Conservation (phyloP, 352 stramenopile species). For the Pythium coloratum region DNA sequence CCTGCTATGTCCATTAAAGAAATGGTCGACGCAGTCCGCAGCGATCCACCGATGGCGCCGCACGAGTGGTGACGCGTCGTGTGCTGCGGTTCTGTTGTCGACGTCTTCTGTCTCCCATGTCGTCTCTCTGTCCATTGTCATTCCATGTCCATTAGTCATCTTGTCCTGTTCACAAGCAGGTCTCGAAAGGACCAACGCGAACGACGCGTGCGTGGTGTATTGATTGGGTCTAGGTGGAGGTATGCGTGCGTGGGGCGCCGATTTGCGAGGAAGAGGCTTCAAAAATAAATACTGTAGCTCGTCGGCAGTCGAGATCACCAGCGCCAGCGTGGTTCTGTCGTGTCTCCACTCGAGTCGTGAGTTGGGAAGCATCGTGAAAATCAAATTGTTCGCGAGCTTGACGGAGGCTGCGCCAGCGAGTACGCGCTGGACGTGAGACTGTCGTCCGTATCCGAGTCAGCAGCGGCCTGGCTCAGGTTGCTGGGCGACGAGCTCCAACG, state of each 20-base stretch:
- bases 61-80: conserved; percentile 11
- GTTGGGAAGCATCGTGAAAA: neutral
- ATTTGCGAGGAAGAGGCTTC: neutral
- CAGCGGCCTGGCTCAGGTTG: conserved; percentile 5
- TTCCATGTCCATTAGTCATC: neutral
- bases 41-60: conserved; percentile 11
- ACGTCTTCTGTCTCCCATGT: conserved; percentile 24
- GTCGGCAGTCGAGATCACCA: neutral
- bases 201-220: neutral
- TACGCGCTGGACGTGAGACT: conserved; percentile 14
- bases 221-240: neutral
- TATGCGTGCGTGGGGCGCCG: neutral
- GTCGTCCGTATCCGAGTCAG: conserved; percentile 17
- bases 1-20: conserved; percentile 39
- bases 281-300: conserved; percentile 1
- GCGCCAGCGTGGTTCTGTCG: neutral
- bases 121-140: neutral
- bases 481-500: conserved; percentile 26
- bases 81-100: conserved; percentile 18
- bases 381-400: conserved; percentile 21
- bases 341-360: neutral
- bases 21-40: conserved; percentile 28
- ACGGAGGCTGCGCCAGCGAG: conserved; percentile 13
- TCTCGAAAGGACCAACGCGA: neutral
- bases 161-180: neutral